Base-by-base conservation (phyloP, 2,329 filamentous ascomycete genomes). In the Beauveria caledonica region DNA sequence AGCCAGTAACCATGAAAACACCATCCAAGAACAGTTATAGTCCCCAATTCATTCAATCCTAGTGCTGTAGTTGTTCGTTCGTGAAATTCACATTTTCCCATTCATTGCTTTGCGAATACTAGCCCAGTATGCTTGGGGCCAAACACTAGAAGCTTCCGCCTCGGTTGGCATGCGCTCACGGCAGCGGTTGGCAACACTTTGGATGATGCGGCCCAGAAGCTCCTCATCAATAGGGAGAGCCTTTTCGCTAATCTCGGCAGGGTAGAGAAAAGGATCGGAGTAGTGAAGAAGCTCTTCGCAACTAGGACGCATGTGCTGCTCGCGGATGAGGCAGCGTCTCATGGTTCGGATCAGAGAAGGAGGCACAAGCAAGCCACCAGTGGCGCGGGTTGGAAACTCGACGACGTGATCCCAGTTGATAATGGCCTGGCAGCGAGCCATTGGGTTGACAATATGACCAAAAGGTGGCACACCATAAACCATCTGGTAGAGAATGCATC, bases 401-500 rank as follows among this genome's bases (percentile, higher is more conserved):
- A 95, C 90, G 6, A 75, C 72, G 71, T 92, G 85, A 60, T 86
- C 81, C 73, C 85, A 89, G 72, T 93, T 90, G 66, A 92, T 89
- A 69, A 95, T 94, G 62, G 90, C 89, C 73, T 91, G 86, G 71
- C 95, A 94, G 23, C 91, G 86, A 42, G 89, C 86, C 77, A 96
- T 90, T 69, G 87, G 90, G 73, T 93, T 94, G 62, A 85, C 79
- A 66, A 99, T 95, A 70, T 97, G 92, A 15, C 88, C 92, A 69
- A 99, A 99, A 0, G 94, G 94, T 3, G 91, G 89, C n/a, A 88
- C 82, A n/a, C 94, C 94, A 70, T 99, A 99, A 0, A 93, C 90
- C 89, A 99, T 95, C 71, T 97, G 93, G 76, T 96, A 99, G 15
- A 99, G 79, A 63, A 99, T 97, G 70, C 94, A 99, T 19, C 94